Base-by-base conservation (phyloP, 345 rosid genomes). In the Melaleuca quinquenervia region DNA sequence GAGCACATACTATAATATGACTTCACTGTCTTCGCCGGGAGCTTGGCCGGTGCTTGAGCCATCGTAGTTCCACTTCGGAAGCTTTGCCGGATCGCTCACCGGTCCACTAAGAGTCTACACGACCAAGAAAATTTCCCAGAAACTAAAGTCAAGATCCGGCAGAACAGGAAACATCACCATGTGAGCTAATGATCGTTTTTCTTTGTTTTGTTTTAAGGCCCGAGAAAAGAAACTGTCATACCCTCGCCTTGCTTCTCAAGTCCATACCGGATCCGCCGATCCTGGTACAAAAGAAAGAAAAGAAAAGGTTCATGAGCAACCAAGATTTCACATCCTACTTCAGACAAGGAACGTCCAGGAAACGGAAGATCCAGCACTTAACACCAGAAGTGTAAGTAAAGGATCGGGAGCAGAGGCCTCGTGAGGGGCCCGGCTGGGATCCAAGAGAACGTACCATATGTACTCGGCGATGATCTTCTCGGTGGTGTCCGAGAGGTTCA, bases 181-280 rank as follows among this genome's bases (percentile, higher is more conserved):
- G 36, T 50, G 20, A 41, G 13, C 70, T 36, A 12, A 7, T 1
- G 18, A 55, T 45, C n/a, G 52, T n/a, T 84, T 15, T 50, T 12
- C 11, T 50, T 18, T 29, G 16, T 15, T 27, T 15, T 64, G 18
- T 29, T 8, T 70, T 9, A 0, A 32, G 36, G 6, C 45, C 45
- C 45, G 36, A 52, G 53, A n/a, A 51, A 52, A 48, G 36, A 64
- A 50, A 36, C n/a, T 44, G 21, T 27, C 36, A 3, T 32, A 91
- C 92, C 91, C 90, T 89, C 45, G 88, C 92, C 87, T 91, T 91
- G 89, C 92, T 91, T 50, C 92, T 82, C 51, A 91, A 44, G 85
- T 91, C 92, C 91, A 91, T 88, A 6, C 91, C 92, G 52, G 92
- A 91, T 84, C 92, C 92, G 62, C 92, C 92, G 62, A 91, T 88